Percentiles rank a stretch among this genome's conserved stretches.
phyloP scores from a whole-genome alignment of 441 rosid genomes.

The Croton setiger region DNA sequence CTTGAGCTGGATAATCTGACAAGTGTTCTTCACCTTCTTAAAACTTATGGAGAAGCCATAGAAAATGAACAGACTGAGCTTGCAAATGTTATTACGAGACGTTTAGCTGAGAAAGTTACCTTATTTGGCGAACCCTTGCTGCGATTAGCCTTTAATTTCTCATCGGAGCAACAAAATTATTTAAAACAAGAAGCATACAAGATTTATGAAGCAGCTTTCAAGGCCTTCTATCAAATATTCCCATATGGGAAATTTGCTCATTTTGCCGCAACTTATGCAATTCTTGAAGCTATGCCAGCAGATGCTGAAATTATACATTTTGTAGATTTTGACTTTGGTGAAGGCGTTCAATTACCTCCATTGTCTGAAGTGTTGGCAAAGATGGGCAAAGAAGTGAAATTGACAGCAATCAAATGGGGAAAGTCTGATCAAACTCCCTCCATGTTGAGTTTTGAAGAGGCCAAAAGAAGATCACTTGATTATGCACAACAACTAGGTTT shows the following conservation, averaged over 20 bases:
- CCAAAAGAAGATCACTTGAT: constrained; percentile 28
- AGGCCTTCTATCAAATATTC: constrained; percentile 27
- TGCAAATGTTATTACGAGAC: constrained; percentile 33
- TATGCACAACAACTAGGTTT: constrained; percentile 25
- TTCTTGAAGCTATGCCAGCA: constrained; percentile 33
- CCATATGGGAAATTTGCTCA: constrained; percentile 39
- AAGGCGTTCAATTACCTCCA: constrained; percentile 45
- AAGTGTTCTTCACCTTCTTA: constrained; percentile 42
- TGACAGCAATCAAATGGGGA: constrained; percentile 32
- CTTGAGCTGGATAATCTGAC: constrained; percentile 30
- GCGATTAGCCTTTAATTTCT: constrained; percentile 37
- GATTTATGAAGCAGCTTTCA: constrained; percentile 30
- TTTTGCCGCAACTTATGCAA: constrained; percentile 34
- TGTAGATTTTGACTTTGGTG: constrained; percentile 44
- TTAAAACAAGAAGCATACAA: constrained; percentile 32
- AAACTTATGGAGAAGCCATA: constrained; percentile 54
- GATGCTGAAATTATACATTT: constrained; percentile 25
- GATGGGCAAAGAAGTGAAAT: constrained; percentile 18
- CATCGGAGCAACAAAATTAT: constrained; percentile 23
- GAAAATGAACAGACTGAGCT: constrained; percentile 41
- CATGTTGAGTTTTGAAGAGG: constrained; percentile 30
- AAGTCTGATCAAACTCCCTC: constrained; percentile 3
- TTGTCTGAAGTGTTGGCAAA: constrained; percentile 30
- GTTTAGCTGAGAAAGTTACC: constrained; percentile 37
- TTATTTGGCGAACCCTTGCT: constrained; percentile 42